Conservation (phyloP, 768 basidiomycete species). For the Tylopilus subfusipes region DNA sequence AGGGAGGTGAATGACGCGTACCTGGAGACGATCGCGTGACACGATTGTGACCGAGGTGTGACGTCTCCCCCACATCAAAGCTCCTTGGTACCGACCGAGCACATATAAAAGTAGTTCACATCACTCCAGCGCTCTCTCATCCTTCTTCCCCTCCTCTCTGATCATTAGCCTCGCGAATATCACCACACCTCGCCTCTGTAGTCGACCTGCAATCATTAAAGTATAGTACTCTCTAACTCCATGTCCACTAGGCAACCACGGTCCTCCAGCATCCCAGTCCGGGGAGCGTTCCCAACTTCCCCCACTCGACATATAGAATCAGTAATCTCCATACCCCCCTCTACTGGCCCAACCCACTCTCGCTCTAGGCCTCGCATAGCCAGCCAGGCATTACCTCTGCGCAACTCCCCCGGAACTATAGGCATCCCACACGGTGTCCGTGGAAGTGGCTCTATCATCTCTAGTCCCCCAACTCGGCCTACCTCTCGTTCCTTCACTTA, state of each 20-base stretch:
- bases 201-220: neutral
- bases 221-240: neutral
- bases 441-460: slow-evolving; percentile 29
- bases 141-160: neutral
- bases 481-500: slow-evolving; percentile 45
- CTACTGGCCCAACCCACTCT: slow-evolving; percentile 33
- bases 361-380: slow-evolving; percentile 41
- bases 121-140: neutral
- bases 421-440: slow-evolving; percentile 40
- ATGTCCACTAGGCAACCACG: slow-evolving; percentile 55
- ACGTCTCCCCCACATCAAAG: slow-evolving; percentile 23
- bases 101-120: slow-evolving; percentile 11
- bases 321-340: slow-evolving; percentile 59
- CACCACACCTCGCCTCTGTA: too few relatives aligned
- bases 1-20: slow-evolving; percentile 18
- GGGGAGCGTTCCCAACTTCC: slow-evolving; percentile 41
- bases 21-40: slow-evolving; percentile 17
- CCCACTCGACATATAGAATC: slow-evolving; percentile 61
- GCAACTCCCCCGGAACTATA: slow-evolving; percentile 30
- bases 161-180: neutral
- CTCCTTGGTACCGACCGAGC: neutral
- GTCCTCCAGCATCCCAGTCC: slow-evolving; percentile 66
- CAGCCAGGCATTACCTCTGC: slow-evolving; percentile 31
- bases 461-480: slow-evolving; percentile 39
- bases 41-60: slow-evolving; percentile 27